Evolutionary conservation across 495 filamentous ascomycete species (phyloP).

Genomic region (Aspergillus olivimuriae): DNA sequence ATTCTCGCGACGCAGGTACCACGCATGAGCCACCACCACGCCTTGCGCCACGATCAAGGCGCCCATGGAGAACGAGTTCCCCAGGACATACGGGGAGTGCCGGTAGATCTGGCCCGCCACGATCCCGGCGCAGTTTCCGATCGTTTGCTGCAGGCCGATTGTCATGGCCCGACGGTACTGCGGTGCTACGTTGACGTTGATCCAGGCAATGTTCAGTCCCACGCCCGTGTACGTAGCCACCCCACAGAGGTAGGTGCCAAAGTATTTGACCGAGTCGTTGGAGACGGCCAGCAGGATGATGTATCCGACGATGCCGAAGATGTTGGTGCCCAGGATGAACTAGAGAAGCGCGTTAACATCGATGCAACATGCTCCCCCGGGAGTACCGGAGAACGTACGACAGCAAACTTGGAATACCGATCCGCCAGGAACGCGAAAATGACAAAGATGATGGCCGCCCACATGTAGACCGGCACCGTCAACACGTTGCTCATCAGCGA

Average conservation of each 20-base stretch:
- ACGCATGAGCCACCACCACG: conserved; percentile 26
- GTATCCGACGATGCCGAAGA: conserved; percentile 47
- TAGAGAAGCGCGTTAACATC: no score
- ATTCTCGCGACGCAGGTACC: conserved; percentile 40
- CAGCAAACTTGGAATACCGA: conserved; percentile 30
- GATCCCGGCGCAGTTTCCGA: conserved; percentile 46
- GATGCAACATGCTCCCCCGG: no score
- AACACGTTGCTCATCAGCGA: conserved; percentile 40
- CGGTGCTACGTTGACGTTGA: conserved; percentile 52
- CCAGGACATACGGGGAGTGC: conserved; percentile 43
- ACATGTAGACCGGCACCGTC: conserved; percentile 40
- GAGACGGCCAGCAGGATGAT: conserved; percentile 39
- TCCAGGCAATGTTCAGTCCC: conserved; percentile 49
- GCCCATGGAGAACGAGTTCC: conserved; percentile 43
- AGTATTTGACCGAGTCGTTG: conserved; percentile 43
- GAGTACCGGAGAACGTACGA: conserved; percentile 12
- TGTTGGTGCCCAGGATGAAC: conserved; percentile 36
- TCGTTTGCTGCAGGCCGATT: conserved; percentile 52
- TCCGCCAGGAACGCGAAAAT: conserved; percentile 36
- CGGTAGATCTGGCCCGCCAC: conserved; percentile 23
- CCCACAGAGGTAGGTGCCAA: conserved; percentile 49
- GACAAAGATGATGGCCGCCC: conserved; percentile 37
- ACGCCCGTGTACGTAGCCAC: conserved; percentile 44
- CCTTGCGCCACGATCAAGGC: conserved; percentile 34
- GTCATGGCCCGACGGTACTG: conserved; percentile 50